Conservation (phyloP, 768 basidiomycete genomes). For the Tricholomella constricta region DNA sequence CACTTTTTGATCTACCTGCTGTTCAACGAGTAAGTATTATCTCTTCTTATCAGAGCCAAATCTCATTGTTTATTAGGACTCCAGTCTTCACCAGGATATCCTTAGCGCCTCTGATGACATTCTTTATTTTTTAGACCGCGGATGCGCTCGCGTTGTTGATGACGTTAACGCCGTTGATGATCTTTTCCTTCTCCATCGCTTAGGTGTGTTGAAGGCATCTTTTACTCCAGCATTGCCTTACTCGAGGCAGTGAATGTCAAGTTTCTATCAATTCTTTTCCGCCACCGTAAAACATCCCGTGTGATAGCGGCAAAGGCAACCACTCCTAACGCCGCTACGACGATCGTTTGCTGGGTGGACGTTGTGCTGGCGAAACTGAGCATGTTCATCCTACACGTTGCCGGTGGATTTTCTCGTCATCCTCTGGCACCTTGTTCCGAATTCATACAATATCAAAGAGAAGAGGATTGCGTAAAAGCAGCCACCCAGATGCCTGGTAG, state of each 20-base stretch:
- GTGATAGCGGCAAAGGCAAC: constrained; percentile 38
- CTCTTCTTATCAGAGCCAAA: not conserved
- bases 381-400: constrained; percentile 28
- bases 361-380: constrained; percentile 56
- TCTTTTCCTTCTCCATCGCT: constrained; percentile 13
- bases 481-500: constrained; percentile 71
- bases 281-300: constrained; percentile 52
- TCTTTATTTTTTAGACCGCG: constrained; percentile 18
- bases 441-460: constrained; percentile 41
- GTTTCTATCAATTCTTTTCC: constrained; percentile 48
- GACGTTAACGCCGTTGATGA: not conserved
- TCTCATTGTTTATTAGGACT: constrained; percentile 9
- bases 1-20: constrained; percentile 7
- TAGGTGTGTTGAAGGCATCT: constrained; percentile 27
- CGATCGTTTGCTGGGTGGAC: constrained; percentile 69
- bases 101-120: constrained; percentile 22
- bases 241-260: constrained; percentile 25
- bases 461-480: constrained; percentile 56
- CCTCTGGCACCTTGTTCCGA: constrained; percentile 28
- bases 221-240: constrained; percentile 4
- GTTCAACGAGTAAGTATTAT: constrained; percentile 15
- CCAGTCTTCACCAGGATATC: constrained; percentile 17
- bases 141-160: constrained; percentile 4
- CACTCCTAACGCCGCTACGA: constrained; percentile 20
- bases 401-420: constrained; percentile 20